Conservation (phyloP, 345 rosid genomes). For the Aegle marmelos region DNA sequence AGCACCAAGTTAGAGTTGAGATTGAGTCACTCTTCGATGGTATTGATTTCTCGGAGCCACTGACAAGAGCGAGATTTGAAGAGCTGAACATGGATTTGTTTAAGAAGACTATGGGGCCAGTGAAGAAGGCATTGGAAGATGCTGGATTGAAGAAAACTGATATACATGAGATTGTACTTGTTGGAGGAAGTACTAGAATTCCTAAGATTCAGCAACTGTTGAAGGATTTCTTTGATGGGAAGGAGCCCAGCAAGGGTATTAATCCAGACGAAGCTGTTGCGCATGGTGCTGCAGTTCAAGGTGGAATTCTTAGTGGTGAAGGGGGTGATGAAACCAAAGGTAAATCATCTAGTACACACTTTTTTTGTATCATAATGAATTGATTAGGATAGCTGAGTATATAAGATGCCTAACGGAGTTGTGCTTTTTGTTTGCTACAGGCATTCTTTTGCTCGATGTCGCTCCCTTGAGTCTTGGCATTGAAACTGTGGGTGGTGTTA, state of each 20-base stretch:
- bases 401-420: not conserved
- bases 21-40: slow-evolving; percentile 54
- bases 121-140: slow-evolving; percentile 47
- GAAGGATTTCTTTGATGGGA: slow-evolving; percentile 51
- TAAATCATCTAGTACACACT: not conserved
- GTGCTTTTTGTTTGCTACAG: slow-evolving; percentile 20
- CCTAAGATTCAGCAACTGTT: slow-evolving; percentile 50
- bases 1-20: slow-evolving; percentile 46
- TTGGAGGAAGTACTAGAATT: slow-evolving; percentile 62
- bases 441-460: slow-evolving; percentile 46
- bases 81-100: slow-evolving; percentile 57
- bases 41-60: slow-evolving; percentile 51
- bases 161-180: slow-evolving; percentile 54
- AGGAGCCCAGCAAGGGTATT: slow-evolving; percentile 46
- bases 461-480: slow-evolving; percentile 52
- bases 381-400: not conserved
- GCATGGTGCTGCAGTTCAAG: slow-evolving; percentile 60
- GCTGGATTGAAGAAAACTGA: slow-evolving; percentile 38
- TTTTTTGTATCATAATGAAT: not conserved
- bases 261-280: slow-evolving; percentile 70
- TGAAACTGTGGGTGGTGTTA: slow-evolving; percentile 54
- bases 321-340: slow-evolving; percentile 46
- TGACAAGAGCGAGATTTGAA: slow-evolving; percentile 53
- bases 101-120: slow-evolving; percentile 50
- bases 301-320: slow-evolving; percentile 46